Base-by-base conservation (phyloP, 345 rosid species). In the Pelargonium nanum region DNA sequence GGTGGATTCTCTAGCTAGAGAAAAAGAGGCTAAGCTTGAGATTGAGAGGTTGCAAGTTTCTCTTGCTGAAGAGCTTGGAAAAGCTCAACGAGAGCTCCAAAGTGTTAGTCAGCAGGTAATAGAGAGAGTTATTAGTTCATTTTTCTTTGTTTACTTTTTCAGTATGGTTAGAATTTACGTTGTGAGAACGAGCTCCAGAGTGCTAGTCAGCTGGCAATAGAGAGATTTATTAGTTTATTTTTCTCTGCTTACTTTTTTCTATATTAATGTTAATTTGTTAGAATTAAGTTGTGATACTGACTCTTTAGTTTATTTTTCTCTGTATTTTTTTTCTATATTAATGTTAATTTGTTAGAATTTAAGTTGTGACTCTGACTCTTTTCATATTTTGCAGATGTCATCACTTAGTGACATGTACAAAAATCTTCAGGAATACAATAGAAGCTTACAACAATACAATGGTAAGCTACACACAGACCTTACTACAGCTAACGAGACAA, bases 401-500 rank as follows among this genome's bases (percentile, higher is more conserved):
- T 87, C 99, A 4, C 72, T 87, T 8, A 89, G 81, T 78, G 99
- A 93, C 69, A 93, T 93, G 97, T 93, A 93, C 85, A 87, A 85
- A 81, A 82, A 87, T 55, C 65, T 93, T 57, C 99, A 87, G 70
- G 99, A 93, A 72, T 93, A 89, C 72, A 93, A 93, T 68, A 79
- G 94, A 59, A 89, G 99, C 80, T 77, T 93, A 76, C 99, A 93
- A 76, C 82, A 81, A 53, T 93, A 93, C 65, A 93, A 93, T 60
- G 80, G 83, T 75, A 93, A 89, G 65, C 97, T 93, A 56, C 99
- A 93, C 80, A 77, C 80, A n/a, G 99, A 93, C 69, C 85, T 93
- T 65, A 92, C 84, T 57, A 65, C 83, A 66, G 86, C 97, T 58
- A 91, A 81, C 1, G 99, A 87, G 70, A 77, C 74, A 52, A 71